phyloP scores from a whole-genome alignment of 768 basidiomycete genomes.

The Galerina sulciceps region DNA sequence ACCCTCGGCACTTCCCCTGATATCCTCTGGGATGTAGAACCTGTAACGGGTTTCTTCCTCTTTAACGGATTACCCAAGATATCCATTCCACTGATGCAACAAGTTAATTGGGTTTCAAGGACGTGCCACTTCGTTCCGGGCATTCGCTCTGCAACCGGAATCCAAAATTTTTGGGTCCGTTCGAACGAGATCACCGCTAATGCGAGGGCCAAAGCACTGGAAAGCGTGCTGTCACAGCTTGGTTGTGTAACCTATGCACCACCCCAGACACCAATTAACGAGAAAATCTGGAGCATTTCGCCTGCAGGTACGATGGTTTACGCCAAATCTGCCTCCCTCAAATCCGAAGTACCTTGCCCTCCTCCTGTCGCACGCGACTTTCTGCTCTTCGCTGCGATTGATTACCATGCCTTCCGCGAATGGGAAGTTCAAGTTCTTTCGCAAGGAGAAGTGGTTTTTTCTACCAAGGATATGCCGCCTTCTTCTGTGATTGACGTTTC shows the following conservation, averaged over 20 bases:
- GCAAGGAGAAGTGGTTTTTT: conserved; percentile 16
- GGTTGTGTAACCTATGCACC: conserved; percentile 3
- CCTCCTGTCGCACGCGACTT: conserved; percentile 25
- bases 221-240: conserved; percentile 12
- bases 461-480: conserved; percentile 18
- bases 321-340: background rate
- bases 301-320: conserved; percentile 13
- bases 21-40: conserved; percentile 31
- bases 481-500: conserved; percentile 20
- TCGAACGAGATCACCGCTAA: conserved; percentile 20
- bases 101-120: conserved; percentile 23
- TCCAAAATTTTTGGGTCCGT: conserved; percentile 29
- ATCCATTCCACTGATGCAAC: conserved; percentile 27
- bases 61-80: conserved; percentile 25
- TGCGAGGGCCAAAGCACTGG: conserved; percentile 22
- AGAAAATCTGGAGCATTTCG: conserved; percentile 15
- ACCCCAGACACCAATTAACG: background rate
- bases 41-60: conserved; percentile 25
- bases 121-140: conserved; percentile 30
- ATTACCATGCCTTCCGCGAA: conserved; percentile 25
- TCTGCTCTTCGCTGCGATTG: conserved; percentile 24
- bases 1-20: conserved; percentile 27
- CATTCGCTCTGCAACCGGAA: conserved; percentile 23
- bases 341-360: conserved; percentile 5
- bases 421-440: conserved; percentile 23